Conservation (phyloP, 768 basidiomycete species). For the Phylloporus sp. region DNA sequence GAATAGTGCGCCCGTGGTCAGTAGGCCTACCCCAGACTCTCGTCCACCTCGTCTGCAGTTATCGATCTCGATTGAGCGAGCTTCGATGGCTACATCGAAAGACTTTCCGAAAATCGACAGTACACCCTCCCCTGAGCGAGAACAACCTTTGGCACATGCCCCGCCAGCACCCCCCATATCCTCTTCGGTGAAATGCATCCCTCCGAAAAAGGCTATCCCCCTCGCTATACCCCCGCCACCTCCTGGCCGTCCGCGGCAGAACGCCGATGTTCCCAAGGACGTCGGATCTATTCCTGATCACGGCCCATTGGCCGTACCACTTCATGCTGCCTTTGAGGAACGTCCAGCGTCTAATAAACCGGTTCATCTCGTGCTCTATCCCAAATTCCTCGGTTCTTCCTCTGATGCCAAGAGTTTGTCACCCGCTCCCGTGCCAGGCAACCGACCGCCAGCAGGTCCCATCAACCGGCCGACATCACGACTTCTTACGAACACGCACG, state of each 20-base stretch:
- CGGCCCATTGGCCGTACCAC: conserved; percentile 35
- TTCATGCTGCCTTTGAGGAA: conserved; percentile 38
- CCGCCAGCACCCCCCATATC: conserved; percentile 26
- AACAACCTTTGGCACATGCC: conserved; percentile 25
- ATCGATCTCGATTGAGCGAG: conserved; percentile 41
- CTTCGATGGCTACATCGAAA: conserved; percentile 26
- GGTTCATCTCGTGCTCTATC: conserved; percentile 14
- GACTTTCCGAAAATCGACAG: conserved; percentile 29
- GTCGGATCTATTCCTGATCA: conserved; percentile 25
- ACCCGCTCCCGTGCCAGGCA: conserved; percentile 15
- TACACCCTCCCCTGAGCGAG: conserved; percentile 20
- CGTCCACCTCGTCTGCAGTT: conserved; percentile 31
- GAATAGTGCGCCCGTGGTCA: conserved; percentile 15
- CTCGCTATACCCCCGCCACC: conserved; percentile 32
- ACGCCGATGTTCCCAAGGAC: conserved; percentile 35
- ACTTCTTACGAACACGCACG: conserved; percentile 40
- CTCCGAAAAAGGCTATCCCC: conserved; percentile 32
- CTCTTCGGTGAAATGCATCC: conserved; percentile 23
- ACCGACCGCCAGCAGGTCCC: conserved; percentile 13
- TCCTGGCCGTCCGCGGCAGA: conserved; percentile 27
- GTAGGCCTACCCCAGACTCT: conserved; percentile 10
- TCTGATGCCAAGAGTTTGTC: conserved; percentile 15
- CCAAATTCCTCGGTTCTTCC: conserved; percentile 12
- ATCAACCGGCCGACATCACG: conserved; percentile 37
- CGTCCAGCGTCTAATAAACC: conserved; percentile 14